Evolutionary conservation across 2,329 filamentous ascomycete species (phyloP).

Genomic region (Atkinsonella texensis): DNA sequence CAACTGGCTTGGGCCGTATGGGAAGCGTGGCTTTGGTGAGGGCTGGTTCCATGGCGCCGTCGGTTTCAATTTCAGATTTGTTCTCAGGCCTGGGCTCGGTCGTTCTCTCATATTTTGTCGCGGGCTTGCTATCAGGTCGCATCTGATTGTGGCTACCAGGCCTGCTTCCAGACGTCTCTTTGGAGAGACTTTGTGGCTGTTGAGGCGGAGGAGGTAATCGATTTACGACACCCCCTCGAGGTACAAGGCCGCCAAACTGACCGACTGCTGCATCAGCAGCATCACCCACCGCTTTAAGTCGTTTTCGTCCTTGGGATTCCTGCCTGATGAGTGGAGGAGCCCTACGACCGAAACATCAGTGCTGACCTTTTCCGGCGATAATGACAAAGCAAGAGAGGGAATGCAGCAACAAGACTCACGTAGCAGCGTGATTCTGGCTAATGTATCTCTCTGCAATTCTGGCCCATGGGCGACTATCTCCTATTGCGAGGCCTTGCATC

Average conservation of each 20-base stretch:
- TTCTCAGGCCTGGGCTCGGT: background rate
- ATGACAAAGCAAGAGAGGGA: background rate
- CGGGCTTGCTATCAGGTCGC: background rate
- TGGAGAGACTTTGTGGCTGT: background rate
- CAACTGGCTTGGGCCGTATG: background rate
- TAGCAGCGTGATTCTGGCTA: slow-evolving; percentile 3
- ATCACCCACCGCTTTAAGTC: background rate
- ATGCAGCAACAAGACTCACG: slow-evolving; percentile 5
- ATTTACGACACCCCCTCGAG: background rate
- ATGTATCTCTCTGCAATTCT: slow-evolving; percentile 7
- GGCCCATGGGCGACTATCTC: slow-evolving; percentile 13
- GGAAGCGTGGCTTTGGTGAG: background rate
- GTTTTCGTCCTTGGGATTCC: background rate
- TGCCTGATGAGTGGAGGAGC: slow-evolving; percentile 7
- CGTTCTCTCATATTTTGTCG: background rate
- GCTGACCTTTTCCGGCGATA: background rate
- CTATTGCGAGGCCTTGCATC: slow-evolving; percentile 12
- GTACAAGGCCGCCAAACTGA: slow-evolving; percentile 2
- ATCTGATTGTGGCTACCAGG: background rate
- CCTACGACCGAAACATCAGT: slow-evolving; percentile 2
- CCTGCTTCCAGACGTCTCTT: background rate
- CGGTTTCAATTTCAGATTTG: background rate
- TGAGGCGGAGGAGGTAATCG: background rate
- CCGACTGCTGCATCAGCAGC: background rate
- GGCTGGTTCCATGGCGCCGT: background rate